Evolutionary conservation across 345 rosid species (phyloP), one percentile per base, ranked within the genome.

Genomic region (Aquilaria yunnanensis): DNA sequence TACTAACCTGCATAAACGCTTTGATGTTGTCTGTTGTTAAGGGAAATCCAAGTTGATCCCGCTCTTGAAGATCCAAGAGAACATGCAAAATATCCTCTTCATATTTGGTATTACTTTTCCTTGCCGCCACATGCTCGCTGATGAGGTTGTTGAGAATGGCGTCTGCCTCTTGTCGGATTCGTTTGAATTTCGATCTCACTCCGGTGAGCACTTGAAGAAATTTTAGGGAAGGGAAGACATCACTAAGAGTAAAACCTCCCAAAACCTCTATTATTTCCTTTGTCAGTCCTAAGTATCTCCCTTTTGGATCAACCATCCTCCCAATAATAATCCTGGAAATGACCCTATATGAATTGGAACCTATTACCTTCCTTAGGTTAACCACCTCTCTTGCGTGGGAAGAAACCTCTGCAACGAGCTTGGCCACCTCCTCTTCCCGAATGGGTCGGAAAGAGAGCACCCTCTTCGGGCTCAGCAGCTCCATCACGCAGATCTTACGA

Each of bases 141-240:
- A 75, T 74, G 11, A 81, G 74, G 55, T 71, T 80, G 29, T 78
- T 80, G n/a, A 77, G 75, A 14, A 81, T 78, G 1, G 32, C 48
- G 50, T 71, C 67, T 54, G 75, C 33, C 23, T 78, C 71, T 29
- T 14, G 51, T 72, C 75, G 32, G 50, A 60, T 78, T 69, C 64
- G 73, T 63, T 13, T 47, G 68, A 77, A 60, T 54, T 74, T 79
- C 66, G 53, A 45, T 49, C 60, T 69, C 9, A 66, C 69, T 32
- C 81, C 79, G 33, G 67, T 76, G 53, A 67, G 57, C 23, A 48
- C 32, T 63, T 71, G 70, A 2, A 75, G 64, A 80, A 75, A 71
- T 46, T 29, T 52, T 79, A 82, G 78, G 60, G 50, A 55, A 0
- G 79, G 83, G 34, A 68, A 78, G 5, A 81, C 75, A 48, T 78